These are phyloP conservation scores for Cenchrus fungigraminus DNA, from an alignment of 176 grass and related monocot species.

Conservation along the genomic window DNA sequence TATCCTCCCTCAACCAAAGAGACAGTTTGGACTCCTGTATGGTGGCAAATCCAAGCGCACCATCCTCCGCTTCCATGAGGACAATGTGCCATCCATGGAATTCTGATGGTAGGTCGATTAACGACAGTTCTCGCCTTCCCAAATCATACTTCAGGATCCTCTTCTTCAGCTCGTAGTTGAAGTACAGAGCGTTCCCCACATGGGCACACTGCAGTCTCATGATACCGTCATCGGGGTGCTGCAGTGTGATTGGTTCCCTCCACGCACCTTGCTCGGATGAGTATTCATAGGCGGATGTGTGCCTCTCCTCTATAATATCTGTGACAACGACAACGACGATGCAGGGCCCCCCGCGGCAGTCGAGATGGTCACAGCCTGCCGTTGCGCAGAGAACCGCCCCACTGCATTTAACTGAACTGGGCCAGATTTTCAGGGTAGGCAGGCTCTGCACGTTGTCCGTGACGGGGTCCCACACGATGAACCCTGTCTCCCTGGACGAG, in stretches of 20 bases:
- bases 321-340: background rate
- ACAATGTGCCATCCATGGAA: background rate
- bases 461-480: background rate
- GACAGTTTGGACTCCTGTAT: background rate
- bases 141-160: background rate
- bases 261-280: background rate
- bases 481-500: too few relatives aligned
- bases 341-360: background rate
- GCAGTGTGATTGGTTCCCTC: background rate
- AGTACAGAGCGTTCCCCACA: slow-evolving; percentile 3
- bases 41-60: background rate
- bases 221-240: background rate
- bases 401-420: background rate
- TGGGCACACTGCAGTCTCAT: background rate
- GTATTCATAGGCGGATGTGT: background rate
- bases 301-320: too few relatives aligned
- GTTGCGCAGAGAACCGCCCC: background rate
- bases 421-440: too few relatives aligned
- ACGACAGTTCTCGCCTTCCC: background rate
- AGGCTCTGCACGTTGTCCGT: background rate
- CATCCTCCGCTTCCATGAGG: background rate
- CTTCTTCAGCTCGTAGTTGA: background rate
- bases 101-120: background rate
- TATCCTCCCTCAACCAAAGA: background rate
- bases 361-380: background rate